Conservation (phyloP, 2,329 filamentous ascomycete genomes). For the Verticillium klebahnii region DNA sequence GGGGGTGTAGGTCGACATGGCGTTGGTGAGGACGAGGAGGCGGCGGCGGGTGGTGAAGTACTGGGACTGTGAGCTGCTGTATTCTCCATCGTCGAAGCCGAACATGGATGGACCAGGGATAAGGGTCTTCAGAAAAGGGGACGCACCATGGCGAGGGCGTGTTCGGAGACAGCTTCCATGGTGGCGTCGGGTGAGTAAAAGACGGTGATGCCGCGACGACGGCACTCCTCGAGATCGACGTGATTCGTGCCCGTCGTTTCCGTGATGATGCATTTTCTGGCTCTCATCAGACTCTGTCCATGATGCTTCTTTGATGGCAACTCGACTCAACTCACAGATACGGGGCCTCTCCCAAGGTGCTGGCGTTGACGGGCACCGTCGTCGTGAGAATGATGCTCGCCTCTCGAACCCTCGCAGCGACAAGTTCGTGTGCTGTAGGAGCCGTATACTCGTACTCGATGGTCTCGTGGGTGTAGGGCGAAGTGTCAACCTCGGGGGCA, state of each 20-base stretch:
- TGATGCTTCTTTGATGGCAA: neutral
- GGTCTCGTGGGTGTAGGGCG: constrained; percentile 9
- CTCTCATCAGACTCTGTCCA: neutral
- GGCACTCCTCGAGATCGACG: constrained; percentile 16
- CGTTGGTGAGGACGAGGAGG: constrained; percentile 15
- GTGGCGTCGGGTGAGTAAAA: constrained; percentile 15
- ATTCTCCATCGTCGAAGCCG: neutral
- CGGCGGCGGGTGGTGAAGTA: constrained; percentile 17
- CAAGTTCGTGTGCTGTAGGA: constrained; percentile 3
- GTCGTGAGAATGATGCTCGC: constrained; percentile 21
- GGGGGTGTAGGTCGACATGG: constrained; percentile 10
- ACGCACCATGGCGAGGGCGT: constrained; percentile 15
- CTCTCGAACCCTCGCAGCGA: constrained; percentile 13
- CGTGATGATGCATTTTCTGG: constrained; percentile 17
- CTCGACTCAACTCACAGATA: constrained; percentile 12
- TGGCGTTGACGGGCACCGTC: constrained; percentile 13
- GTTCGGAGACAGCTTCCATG: constrained; percentile 17
- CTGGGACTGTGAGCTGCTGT: neutral
- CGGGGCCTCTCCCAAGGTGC: constrained; percentile 14
- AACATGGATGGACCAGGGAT: neutral
- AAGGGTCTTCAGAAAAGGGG: neutral
- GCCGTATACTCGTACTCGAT: constrained; percentile 12
- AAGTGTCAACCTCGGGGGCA: constrained; percentile 7
- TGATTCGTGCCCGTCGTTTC: constrained; percentile 18
- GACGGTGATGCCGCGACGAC: constrained; percentile 14